Conservation (phyloP, 441 rosid genomes). For the Lepidium campestre region DNA sequence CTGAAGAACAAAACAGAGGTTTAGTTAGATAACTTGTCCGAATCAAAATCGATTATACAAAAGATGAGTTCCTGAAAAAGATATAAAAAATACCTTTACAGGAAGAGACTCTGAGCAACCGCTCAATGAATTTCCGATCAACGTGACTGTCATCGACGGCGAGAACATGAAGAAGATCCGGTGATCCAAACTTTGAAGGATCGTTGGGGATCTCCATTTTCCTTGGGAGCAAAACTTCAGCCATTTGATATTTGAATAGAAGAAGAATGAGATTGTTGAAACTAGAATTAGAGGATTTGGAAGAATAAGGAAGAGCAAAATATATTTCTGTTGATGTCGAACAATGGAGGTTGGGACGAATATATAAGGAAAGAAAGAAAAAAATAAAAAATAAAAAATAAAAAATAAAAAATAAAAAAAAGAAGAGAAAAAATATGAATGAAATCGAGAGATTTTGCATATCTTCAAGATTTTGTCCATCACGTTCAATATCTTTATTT, state of each 20-base stretch:
- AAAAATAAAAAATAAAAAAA: background rate
- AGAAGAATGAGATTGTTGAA: background rate
- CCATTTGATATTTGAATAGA: slow-evolving; percentile 14
- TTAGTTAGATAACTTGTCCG: background rate
- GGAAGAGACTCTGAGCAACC: slow-evolving; percentile 61
- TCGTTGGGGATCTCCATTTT: slow-evolving; percentile 10
- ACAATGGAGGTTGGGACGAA: background rate
- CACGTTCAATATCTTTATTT: slow-evolving; percentile 2
- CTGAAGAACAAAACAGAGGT: slow-evolving; percentile 31
- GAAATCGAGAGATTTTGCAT: slow-evolving; percentile 30
- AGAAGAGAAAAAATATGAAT: slow-evolving; percentile 10
- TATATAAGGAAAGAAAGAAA: background rate
- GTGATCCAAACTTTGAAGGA: slow-evolving; percentile 20
- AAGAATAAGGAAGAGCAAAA: background rate
- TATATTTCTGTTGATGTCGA: background rate
- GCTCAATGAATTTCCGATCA: slow-evolving; percentile 77
- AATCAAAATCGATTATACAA: background rate
- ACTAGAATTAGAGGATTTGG: background rate
- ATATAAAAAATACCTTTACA: slow-evolving; percentile 50
- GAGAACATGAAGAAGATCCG: slow-evolving; percentile 54
- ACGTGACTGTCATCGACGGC: slow-evolving; percentile 86
- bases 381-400: background rate
- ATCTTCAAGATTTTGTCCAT: slow-evolving; percentile 24
- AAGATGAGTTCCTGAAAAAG: background rate
- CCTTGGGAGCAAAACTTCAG: slow-evolving; percentile 22